Base-by-base conservation (phyloP, 805 yeast genomes). In the Candida quercuum region DNA sequence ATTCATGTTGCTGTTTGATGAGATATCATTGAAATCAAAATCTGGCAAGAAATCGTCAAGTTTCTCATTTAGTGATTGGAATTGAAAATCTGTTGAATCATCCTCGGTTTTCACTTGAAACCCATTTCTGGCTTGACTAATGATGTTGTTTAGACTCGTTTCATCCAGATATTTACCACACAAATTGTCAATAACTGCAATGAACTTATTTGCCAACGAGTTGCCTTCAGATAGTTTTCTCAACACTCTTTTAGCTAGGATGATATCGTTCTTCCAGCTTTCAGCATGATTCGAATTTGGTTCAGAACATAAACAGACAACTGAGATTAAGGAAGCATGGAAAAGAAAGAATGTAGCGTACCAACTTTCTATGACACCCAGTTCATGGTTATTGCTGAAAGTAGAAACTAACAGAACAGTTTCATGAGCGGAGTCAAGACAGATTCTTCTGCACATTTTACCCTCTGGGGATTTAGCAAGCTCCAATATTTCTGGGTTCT, bases 301-400 rank as follows among this genome's bases (percentile, higher is more conserved):
- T 38, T 75, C 78, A 9, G 77, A 66, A 41, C 76, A 69, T 14
- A 71, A 52, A 46, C 77, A 73, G 9, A 74, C 71, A 36, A 77
- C 66, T 8, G 81, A 78, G 34, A 79, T 73, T 39, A 79, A 57
- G 5, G 74, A 70, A 2, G 85, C 83, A 52, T 79, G 84, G 57
- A 78, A 77, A 12, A 77, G 45, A 53, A 75, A 80, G 49, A 75
- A 79, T 0, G 78, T 72, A 5, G 81, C 74, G 56, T 78, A 74
- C 86, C 86, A 79, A 20, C 74, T 69, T 12, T 75, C 65, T 22
- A 76, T 61, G 19, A 71, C 67, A n/a, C 74, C 65, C 15, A 67
- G 40, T 10, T 59, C 59, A 35, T 60, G 52, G 27, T 57, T 59
- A 19, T 47, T 46, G 17, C 58, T 49, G 43, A 61, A 74, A 21